phyloP scores from a whole-genome alignment of 2,329 filamentous ascomycete genomes.

The Magnaporthiopsis rhizophila region DNA sequence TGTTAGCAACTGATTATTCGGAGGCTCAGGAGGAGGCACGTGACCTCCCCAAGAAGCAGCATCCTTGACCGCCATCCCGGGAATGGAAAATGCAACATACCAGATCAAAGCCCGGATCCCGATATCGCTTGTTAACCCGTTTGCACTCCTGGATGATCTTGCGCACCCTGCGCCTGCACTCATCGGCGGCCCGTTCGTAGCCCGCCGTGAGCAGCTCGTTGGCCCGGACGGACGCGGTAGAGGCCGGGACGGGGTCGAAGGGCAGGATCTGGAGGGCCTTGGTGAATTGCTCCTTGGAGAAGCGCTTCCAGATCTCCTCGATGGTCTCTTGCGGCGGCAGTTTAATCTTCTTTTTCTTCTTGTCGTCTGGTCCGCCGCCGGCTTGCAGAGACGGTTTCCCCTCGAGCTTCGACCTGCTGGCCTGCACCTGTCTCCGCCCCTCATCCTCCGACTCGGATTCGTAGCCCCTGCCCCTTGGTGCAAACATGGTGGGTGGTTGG shows the following conservation, averaged over 20 bases:
- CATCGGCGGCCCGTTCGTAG: constrained; percentile 55
- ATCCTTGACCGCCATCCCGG: background rate
- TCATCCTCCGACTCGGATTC: constrained; percentile 8
- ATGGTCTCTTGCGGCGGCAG: constrained; percentile 57
- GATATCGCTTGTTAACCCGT: constrained; percentile 71
- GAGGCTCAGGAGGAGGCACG: background rate
- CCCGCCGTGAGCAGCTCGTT: constrained; percentile 54
- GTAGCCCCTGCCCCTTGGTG: constrained; percentile 7
- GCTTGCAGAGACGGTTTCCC: background rate
- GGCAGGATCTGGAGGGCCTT: constrained; percentile 59
- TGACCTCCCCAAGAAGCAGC: background rate
- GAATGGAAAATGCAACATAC: constrained; percentile 28
- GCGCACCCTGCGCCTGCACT: constrained; percentile 53
- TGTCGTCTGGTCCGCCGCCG: constrained; percentile 24
- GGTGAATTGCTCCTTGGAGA: constrained; percentile 52
- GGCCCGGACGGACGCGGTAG: constrained; percentile 39
- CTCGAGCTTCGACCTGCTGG: background rate
- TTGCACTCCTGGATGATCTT: constrained; percentile 59
- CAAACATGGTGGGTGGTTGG: constrained; percentile 1
- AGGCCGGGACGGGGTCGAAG: constrained; percentile 49
- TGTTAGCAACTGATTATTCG: background rate
- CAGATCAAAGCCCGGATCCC: constrained; percentile 54
- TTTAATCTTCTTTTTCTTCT: constrained; percentile 50
- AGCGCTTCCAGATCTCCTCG: constrained; percentile 58
- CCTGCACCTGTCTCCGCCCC: background rate